Base-by-base conservation (phyloP, 768 basidiomycete species). In the Leccinellum rugosiceps region DNA sequence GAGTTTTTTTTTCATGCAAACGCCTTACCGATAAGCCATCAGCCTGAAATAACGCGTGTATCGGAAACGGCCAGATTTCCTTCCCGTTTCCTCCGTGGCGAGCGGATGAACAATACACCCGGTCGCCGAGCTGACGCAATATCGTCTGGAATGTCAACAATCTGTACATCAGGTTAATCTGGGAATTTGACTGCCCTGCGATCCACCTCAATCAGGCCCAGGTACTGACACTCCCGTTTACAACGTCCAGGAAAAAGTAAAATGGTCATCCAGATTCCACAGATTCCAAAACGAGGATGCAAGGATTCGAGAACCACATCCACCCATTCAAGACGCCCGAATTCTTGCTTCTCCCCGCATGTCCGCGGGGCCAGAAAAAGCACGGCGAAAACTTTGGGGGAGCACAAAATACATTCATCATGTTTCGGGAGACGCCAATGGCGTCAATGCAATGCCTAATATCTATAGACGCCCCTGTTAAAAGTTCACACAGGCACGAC, bases 21-120 rank as follows among this genome's bases (percentile, higher is more conserved):
- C 17, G 25, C 23, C 30, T 15, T 21, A 13, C 28, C 26, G 59
- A 60, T 61, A 50, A 61, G 59, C 52, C 32, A 3, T 25, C n/a
- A 54, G 11, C 50, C 50, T 25, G 34, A 52, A 46, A 43, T 48
- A 52, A 34, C 14, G 11, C 54, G 10, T 55, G 52, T n/a, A 14
- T 25, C 28, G 55, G 30, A 44, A 7, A 44, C 11, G 7, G 57
- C 51, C 31, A 47, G 35, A 14, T 26, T 47, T 48, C 25, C 45
- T n/a, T 28, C 17, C 44, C 26, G 11, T 46, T 4, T 19, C 41
- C 53, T 61, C 55, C 43, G 60, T 57, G 50, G 35, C 50, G 38
- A 31, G 50, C 45, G 54, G 60, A n/a, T 35, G 25, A 47, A 52
- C 25, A 5, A 15, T n/a, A 30, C 26, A 44, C 0, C 60, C 55